Evolutionary conservation across 352 stramenopile species (phyloP), one percentile per base, ranked within the genome.

Genomic region (Globisporangium cylindrosporum): DNA sequence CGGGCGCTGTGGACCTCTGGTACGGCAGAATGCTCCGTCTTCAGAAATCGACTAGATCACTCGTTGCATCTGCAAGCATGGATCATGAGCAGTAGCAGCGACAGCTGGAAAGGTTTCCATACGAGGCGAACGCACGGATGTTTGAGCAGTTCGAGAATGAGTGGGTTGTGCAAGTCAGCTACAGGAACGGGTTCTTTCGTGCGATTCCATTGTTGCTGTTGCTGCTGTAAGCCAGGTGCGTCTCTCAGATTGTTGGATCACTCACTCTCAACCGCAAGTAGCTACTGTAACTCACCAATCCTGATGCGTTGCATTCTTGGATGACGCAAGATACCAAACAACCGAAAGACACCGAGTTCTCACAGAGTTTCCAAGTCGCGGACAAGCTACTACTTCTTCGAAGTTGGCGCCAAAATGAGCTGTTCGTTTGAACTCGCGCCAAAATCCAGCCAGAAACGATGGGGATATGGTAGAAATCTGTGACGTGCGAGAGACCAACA

Each of bases 71-170:
- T 25, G 24, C n/a, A 14, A 55, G 24, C 9, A 29, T 55, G 9
- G 49, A 32, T 15, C 36, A 14, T 18, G 36, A 43, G 3, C 36
- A 43, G 36, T 9, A 18, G 5, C 22, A 55, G n/a, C n/a, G 5
- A 25, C n/a, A 24, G 1, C 8, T 29, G 49, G 5, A 48, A 20
- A 22, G n/a, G 1, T 56, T 24, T 3, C 22, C 22, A 14, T 56
- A 56, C 22, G 49, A 56, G 22, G 22, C 22, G 49, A 56, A 32
- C 10, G 5, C 10, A 24, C 0, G 3, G 4, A 56, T 56, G 49
- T 56, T 56, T 56, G 49, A 56, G n/a, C n/a, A 56, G 22, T 57
- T 57, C 24, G 7, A 56, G 22, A 57, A 20, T 20, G 22, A 57
- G 9, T 32, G 51, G 24, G 4, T 20, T 10, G 25, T 20, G 22